Conservation (phyloP, 331 rosid species). For the Erythrophleum ivorense region DNA sequence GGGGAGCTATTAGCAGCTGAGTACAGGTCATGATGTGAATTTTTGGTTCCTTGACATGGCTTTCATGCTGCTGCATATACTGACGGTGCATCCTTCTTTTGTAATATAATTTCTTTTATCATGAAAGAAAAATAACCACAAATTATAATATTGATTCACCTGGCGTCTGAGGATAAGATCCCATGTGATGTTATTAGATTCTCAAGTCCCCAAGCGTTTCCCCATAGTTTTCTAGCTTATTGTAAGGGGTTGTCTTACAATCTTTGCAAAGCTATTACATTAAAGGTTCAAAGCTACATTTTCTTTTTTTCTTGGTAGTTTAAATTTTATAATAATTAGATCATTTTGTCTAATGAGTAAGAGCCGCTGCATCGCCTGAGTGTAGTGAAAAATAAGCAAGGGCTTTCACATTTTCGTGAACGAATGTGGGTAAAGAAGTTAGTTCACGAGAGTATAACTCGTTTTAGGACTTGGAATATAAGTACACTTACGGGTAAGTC, state of each 20-base stretch:
- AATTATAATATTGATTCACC: background rate
- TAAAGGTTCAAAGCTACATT: background rate
- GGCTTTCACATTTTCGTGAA: too few relatives aligned
- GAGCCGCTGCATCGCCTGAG: too few relatives aligned
- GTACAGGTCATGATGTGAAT: background rate
- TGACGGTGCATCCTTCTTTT: background rate
- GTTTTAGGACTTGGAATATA: too few relatives aligned
- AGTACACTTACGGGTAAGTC: too few relatives aligned
- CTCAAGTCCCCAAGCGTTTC: background rate
- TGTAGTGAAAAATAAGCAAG: too few relatives aligned
- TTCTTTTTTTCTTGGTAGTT: background rate
- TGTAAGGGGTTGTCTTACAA: background rate
- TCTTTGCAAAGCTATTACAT: background rate
- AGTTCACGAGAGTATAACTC: too few relatives aligned
- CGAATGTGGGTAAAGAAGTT: too few relatives aligned
- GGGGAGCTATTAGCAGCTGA: background rate
- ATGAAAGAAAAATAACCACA: background rate
- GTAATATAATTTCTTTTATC: background rate
- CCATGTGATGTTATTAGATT: background rate
- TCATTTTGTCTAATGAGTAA: too few relatives aligned
- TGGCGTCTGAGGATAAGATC: background rate
- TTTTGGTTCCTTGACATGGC: constrained; percentile 13
- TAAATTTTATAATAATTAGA: background rate
- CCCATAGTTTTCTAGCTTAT: background rate
- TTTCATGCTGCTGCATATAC: background rate